These are phyloP conservation scores for Hydnomerulius pinastri DNA, from an alignment of 768 basidiomycete genomes.

Conservation along the genomic window DNA sequence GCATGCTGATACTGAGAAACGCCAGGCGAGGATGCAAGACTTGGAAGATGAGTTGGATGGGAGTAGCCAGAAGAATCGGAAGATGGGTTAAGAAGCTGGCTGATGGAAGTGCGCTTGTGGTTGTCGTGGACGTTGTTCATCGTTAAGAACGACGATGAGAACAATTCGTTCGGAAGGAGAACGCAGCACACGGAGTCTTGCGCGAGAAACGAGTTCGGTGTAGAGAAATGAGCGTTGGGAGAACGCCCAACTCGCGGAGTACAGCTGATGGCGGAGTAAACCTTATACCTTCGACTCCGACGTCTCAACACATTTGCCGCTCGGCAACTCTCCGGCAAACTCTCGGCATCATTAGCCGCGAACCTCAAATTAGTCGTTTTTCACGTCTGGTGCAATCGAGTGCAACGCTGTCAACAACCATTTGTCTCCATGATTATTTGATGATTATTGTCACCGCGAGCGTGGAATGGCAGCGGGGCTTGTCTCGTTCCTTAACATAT, in stretches of 20 bases:
- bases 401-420: too few species aligned
- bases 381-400: background rate
- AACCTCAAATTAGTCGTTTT: constrained; percentile 20
- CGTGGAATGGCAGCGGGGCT: too few species aligned
- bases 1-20: constrained; percentile 32
- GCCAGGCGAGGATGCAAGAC: constrained; percentile 22
- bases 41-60: constrained; percentile 31
- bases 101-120: constrained; percentile 52
- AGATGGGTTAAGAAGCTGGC: constrained; percentile 51
- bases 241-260: constrained; percentile 36
- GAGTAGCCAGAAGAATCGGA: constrained; percentile 38
- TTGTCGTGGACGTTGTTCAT: constrained; percentile 46
- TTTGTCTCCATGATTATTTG: too few species aligned
- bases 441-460: too few species aligned
- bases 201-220: constrained; percentile 20
- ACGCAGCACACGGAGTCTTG: constrained; percentile 9
- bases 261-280: constrained; percentile 29
- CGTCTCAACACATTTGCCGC: constrained; percentile 15
- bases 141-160: constrained; percentile 24
- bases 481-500: too few species aligned
- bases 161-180: constrained; percentile 9
- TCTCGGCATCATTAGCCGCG: constrained; percentile 28
- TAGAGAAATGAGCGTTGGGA: constrained; percentile 32
- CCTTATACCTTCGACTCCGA: constrained; percentile 29
- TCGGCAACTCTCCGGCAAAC: constrained; percentile 25